Base-by-base conservation (phyloP, 805 yeast genomes). In the Cyberlindnera maritima region DNA sequence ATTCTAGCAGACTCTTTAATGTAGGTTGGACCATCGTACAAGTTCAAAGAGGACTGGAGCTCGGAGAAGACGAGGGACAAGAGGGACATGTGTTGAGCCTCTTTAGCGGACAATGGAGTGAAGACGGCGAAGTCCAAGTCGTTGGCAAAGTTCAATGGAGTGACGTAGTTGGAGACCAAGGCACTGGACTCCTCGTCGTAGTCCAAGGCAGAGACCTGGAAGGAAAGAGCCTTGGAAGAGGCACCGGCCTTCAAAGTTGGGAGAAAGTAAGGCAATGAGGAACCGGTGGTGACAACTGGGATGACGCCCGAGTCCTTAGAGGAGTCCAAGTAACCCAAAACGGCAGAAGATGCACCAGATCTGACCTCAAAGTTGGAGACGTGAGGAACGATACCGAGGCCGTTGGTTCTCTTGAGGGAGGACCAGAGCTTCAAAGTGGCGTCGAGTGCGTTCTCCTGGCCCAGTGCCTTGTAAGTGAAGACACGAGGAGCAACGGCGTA, bases 21-120 rank as follows among this genome's bases (percentile, higher is more conserved):
- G 48, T 79, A 82, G 43, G 81, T 75, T 13, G 86, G 73, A 29
- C 97, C 97, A 64, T 91, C 97, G 62, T 84, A 88, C 52, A 88
- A 72, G 65, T 87, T 83, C 46, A 89, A 63, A 13, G 84, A 75
- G 3, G 96, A 63, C 23, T 68, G 67, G 37, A 70, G 57, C 28
- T 77, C 72, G 18, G 91, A 83, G 54, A 84, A 68, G 43, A 77
- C 84, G 36, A 82, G 71, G 41, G 89, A 75, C 56, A 88, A 72
- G 34, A 85, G 66, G 19, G 95, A 63, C 44, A 82, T 71, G 52
- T 79, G 80, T 66, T 87, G 92, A 44, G 81, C 77, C 63, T 88
- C 96, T 33, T 74, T 59, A 21, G 74, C 69, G 43, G 74, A 66
- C 28, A 81, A 72, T 4, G 97, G 91, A 7, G 86, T 75, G 36